These are phyloP conservation scores for Arthrobotrys entomopaga DNA, from an alignment of 2,329 filamentous ascomycete genomes.

Conservation along the genomic window DNA sequence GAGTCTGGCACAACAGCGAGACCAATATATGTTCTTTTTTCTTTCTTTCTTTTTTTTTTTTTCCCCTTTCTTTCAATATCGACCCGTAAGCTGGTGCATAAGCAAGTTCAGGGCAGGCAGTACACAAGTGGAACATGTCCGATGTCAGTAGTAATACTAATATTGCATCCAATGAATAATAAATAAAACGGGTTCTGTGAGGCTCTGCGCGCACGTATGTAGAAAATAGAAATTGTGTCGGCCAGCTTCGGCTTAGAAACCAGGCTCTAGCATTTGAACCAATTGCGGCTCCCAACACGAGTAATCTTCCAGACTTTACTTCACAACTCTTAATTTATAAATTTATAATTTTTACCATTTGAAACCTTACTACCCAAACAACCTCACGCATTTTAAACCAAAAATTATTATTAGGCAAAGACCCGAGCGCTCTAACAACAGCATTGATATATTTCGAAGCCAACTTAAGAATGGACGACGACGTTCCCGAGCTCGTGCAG, in stretches of 20 bases:
- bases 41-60: too few relatives aligned
- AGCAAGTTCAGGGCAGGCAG: neutral
- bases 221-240: conserved; percentile 3
- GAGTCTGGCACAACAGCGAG: too few relatives aligned
- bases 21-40: too few relatives aligned
- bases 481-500: conserved; percentile 71
- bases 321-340: too few relatives aligned
- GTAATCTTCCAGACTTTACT: too few relatives aligned
- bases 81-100: neutral
- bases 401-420: too few relatives aligned
- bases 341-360: too few relatives aligned
- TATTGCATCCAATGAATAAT: neutral
- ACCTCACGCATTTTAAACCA: too few relatives aligned
- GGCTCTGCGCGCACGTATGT: neutral
- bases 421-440: neutral
- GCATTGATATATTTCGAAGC: neutral
- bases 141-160: conserved; percentile 1
- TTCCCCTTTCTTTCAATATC: neutral
- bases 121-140: neutral
- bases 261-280: too few relatives aligned
- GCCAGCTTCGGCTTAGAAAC: conserved; percentile 37
- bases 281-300: too few relatives aligned
- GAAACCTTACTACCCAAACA: too few relatives aligned
- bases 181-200: neutral
- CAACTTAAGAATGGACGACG: conserved; percentile 67